These are phyloP conservation scores for Monsonia emarginata DNA, from an alignment of 441 rosid genomes.

Conservation along the genomic window DNA sequence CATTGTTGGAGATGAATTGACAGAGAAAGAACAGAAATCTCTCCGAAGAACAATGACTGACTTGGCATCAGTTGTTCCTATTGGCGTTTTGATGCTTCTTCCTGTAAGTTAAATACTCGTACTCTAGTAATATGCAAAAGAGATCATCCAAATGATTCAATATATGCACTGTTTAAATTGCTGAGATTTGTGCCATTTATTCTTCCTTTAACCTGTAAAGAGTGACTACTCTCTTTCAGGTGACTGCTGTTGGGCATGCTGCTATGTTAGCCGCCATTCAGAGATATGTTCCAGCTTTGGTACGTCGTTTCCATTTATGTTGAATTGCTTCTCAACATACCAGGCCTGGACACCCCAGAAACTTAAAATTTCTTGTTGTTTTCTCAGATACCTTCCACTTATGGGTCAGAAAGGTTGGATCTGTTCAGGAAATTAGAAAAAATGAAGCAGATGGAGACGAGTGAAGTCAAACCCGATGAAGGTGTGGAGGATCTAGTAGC, in stretches of 20 bases:
- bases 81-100: constrained; percentile 91
- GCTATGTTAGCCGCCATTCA: constrained; percentile 95
- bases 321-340: constrained; percentile 2
- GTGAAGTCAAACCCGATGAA: constrained; percentile 49
- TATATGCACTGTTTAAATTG: not conserved
- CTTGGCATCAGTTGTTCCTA: constrained; percentile 87
- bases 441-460: constrained; percentile 59
- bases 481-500: constrained; percentile 33
- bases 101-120: constrained; percentile 53
- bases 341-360: constrained; percentile 12
- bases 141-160: not conserved
- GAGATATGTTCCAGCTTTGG: constrained; percentile 86
- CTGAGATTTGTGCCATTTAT: not conserved
- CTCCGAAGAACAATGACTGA: constrained; percentile 79
- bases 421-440: constrained; percentile 87
- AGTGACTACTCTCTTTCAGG: constrained; percentile 33
- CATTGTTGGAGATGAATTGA: constrained; percentile 74
- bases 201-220: not conserved
- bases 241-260: constrained; percentile 94
- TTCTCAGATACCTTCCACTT: constrained; percentile 84
- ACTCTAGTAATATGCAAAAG: not conserved
- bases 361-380: not conserved
- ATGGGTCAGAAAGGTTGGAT: constrained; percentile 86
- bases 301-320: constrained; percentile 21
- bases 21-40: constrained; percentile 78